Conservation (phyloP, 2,329 filamentous ascomycete species). For the Alternaria sp. region DNA sequence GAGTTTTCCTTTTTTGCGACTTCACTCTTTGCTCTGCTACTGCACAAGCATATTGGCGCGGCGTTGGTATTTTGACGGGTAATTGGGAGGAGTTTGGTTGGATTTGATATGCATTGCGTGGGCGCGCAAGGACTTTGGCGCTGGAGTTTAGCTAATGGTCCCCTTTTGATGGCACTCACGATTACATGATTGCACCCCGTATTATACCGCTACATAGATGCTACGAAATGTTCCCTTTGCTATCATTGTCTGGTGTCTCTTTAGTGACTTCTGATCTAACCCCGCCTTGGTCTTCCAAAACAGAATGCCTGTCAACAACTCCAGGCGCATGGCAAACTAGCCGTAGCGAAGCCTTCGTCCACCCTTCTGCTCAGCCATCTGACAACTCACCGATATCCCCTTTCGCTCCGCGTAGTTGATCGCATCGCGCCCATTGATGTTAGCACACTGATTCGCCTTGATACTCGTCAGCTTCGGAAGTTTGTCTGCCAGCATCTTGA, state of each 20-base stretch:
- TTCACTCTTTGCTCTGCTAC: background rate
- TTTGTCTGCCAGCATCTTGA: slow-evolving; percentile 47
- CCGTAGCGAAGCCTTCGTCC: slow-evolving; percentile 20
- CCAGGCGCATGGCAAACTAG: background rate
- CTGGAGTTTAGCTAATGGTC: background rate
- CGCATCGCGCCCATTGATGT: slow-evolving; percentile 48
- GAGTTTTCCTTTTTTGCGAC: background rate
- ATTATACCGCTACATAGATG: slow-evolving; percentile 5
- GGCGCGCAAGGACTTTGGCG: slow-evolving; percentile 5
- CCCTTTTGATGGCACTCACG: background rate
- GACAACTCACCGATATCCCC: slow-evolving; percentile 35
- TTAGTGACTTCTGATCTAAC: background rate
- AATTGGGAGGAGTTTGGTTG: background rate
- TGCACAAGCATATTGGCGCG: slow-evolving; percentile 22
- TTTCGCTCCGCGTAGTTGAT: slow-evolving; percentile 48
- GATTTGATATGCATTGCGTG: slow-evolving; percentile 13
- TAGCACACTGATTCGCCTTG: slow-evolving; percentile 43
- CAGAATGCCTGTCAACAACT: background rate
- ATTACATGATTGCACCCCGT: slow-evolving; percentile 6
- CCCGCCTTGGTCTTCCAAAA: background rate
- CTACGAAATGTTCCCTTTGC: background rate
- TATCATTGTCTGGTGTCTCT: too few relatives aligned
- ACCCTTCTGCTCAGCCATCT: slow-evolving; percentile 25
- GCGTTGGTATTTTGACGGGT: slow-evolving; percentile 14
- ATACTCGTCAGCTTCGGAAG: slow-evolving; percentile 37